phyloP scores from a whole-genome alignment of 2,329 filamentous ascomycete genomes.

The Clarireedia hainanense region DNA sequence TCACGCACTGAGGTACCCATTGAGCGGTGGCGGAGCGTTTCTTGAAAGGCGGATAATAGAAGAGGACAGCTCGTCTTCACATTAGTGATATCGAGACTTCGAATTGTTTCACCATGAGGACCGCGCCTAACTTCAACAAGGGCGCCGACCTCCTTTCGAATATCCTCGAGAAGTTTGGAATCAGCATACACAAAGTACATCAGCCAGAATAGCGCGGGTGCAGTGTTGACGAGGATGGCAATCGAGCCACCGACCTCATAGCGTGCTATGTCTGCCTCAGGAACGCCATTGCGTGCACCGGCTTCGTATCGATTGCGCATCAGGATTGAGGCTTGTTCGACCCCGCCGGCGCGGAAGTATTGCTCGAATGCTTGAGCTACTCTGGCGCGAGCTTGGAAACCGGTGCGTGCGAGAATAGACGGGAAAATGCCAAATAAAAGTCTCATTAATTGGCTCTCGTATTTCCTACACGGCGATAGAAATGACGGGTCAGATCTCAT shows the following conservation, averaged over 20 bases:
- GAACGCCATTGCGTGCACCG: conserved; percentile 28
- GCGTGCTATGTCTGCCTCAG: conserved; percentile 16
- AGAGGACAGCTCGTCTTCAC: conserved; percentile 28
- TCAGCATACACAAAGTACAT: neutral
- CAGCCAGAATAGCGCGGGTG: conserved; percentile 29
- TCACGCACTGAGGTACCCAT: conserved; percentile 33
- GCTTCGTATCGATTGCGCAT: conserved; percentile 30
- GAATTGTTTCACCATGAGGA: neutral
- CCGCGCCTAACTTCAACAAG: neutral
- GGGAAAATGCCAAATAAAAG: neutral
- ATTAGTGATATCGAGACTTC: neutral
- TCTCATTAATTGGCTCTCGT: conserved; percentile 28
- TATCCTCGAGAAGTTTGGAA: conserved; percentile 23
- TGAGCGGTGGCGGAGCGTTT: conserved; percentile 31
- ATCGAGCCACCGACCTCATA: conserved; percentile 35
- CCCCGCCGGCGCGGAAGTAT: conserved; percentile 35
- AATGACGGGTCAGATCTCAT: neutral
- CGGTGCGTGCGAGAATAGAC: conserved; percentile 10
- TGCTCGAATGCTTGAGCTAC: conserved; percentile 26
- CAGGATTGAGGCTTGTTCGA: conserved; percentile 33
- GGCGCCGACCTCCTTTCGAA: conserved; percentile 20
- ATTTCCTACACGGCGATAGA: conserved; percentile 18
- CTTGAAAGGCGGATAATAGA: conserved; percentile 34
- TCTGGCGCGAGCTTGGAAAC: neutral
- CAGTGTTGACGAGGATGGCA: conserved; percentile 35